Base-by-base conservation (phyloP, 1,139 yeast species). In the Komagataea norvegica region DNA sequence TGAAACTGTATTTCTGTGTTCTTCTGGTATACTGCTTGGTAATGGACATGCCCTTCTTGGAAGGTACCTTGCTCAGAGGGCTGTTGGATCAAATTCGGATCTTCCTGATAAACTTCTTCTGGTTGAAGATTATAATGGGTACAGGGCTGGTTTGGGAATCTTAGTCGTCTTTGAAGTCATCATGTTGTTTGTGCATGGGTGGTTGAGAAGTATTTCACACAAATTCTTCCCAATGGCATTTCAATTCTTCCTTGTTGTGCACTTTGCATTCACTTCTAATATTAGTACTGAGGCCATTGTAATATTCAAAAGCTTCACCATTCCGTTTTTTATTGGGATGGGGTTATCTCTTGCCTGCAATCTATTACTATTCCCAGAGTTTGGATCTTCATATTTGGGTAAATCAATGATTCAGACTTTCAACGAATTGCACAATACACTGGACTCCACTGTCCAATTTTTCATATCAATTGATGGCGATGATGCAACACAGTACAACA, bases 331-430 rank as follows among this genome's bases (percentile, higher is more conserved):
- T 29, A 30, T 68, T 11, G 74, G 73, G 11, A 66, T 70, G 34
- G 71, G 65, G 0, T 52, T 69, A 37, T 59, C 72, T 0, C 42
- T 69, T 14, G 57, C 64, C 18, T 64, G 69, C 49, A 71, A 69
- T 41, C 40, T 72, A 31, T 31, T 56, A 1, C 42, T 72, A 9
- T 70, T 68, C 43, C 77, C 77, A 1, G 77, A 72, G 42, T 69
- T 70, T 54, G 77, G 77, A 8, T 65, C 74, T 14, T 62, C 72
- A 0, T 68, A 65, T 44, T 49, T 72, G 10, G 77, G 77, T 24
- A 61, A 60, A 29, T 58, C 71, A 1, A 60, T 68, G 7, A 52
- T 68, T 1, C 61, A 60, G 20, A 56, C 67, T 1, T 38, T 70
- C 15, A 63, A 65, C 40, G 67, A 65, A 36, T 45, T 70, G 7